These are phyloP conservation scores for Sanchytrium tribonematis DNA, from an alignment of 371 early-diverging fungal species.

Conservation along the genomic window DNA sequence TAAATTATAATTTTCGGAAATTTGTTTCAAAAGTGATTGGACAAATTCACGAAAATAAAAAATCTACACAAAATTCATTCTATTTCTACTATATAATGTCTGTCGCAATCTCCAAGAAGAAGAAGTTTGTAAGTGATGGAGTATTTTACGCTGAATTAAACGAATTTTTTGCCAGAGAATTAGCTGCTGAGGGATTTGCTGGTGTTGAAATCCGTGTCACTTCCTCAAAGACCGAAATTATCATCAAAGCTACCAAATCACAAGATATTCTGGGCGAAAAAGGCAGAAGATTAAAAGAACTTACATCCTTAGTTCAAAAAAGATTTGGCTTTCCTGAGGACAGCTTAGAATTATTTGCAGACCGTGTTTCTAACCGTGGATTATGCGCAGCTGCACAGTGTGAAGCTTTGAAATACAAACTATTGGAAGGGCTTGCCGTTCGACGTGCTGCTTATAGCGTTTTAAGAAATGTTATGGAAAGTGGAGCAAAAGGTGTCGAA, in stretches of 20 bases:
- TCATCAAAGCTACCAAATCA: conserved; percentile 95
- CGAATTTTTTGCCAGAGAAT: conserved; percentile 72
- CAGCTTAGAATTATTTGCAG: conserved; percentile 92
- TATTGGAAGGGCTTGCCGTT: conserved; percentile 84
- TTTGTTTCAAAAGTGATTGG: too few relatives aligned
- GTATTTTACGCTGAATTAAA: conserved; percentile 97
- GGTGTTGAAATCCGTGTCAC: conserved; percentile 96
- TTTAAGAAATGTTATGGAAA: conserved; percentile 94
- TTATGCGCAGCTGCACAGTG: conserved; percentile 97
- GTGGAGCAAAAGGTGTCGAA: conserved; percentile 98
- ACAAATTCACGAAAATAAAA: too few relatives aligned
- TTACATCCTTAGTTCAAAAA: conserved; percentile 93
- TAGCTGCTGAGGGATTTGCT: conserved; percentile 59
- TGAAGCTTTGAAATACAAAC: conserved; percentile 92
- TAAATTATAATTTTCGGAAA: too few relatives aligned
- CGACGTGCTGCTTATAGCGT: conserved; percentile 93
- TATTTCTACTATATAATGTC: not conserved
- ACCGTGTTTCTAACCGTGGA: conserved; percentile 93
- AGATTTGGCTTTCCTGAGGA: conserved; percentile 93
- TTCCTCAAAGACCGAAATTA: conserved; percentile 94
- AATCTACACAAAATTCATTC: too few relatives aligned
- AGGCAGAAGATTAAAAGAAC: conserved; percentile 93
- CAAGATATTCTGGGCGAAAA: conserved; percentile 93
- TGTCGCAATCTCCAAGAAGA: too few relatives aligned
- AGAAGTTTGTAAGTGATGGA: conserved; percentile 96